Percentiles rank a stretch among this genome's conserved stretches.
Evolutionary conservation across 371 early-diverging fungal species (phyloP).

Genomic region (Mortierella sp.): DNA sequence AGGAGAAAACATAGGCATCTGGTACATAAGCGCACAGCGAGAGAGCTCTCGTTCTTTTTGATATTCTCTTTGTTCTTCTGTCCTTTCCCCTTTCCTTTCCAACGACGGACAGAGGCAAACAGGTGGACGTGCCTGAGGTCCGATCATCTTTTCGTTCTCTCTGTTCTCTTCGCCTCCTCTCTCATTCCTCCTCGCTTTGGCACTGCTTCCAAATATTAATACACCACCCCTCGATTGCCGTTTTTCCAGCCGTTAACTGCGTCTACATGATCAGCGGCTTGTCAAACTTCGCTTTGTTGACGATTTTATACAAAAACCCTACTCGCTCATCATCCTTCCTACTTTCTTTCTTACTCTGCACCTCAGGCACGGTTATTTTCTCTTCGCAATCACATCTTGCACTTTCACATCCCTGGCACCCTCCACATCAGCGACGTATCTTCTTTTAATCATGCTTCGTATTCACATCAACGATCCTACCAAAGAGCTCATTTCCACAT

Average conservation of each 20-base stretch:
- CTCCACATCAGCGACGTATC: neutral
- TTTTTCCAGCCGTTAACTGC: too few species aligned
- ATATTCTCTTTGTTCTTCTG: neutral
- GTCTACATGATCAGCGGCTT: too few species aligned
- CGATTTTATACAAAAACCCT: too few species aligned
- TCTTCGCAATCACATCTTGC: neutral
- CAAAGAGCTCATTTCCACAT: conserved; percentile 1
- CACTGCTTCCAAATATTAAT: too few species aligned
- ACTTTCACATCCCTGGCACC: neutral
- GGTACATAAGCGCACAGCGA: neutral
- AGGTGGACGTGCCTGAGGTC: neutral
- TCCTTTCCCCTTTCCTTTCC: neutral
- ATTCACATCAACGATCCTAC: conserved; percentile 8
- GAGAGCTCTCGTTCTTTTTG: neutral
- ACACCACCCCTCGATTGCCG: too few species aligned
- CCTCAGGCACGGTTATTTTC: neutral
- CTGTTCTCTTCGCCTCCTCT: neutral
- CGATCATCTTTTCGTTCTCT: neutral
- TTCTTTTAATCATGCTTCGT: neutral
- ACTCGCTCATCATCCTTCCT: too few species aligned
- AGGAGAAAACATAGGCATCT: conserved; percentile 5
- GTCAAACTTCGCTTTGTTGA: too few species aligned
- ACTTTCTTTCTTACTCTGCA: too few species aligned
- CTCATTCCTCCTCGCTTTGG: neutral
- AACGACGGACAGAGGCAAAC: neutral